phyloP scores from a whole-genome alignment of 2,329 filamentous ascomycete species.

The Epicoccum sorghinum region DNA sequence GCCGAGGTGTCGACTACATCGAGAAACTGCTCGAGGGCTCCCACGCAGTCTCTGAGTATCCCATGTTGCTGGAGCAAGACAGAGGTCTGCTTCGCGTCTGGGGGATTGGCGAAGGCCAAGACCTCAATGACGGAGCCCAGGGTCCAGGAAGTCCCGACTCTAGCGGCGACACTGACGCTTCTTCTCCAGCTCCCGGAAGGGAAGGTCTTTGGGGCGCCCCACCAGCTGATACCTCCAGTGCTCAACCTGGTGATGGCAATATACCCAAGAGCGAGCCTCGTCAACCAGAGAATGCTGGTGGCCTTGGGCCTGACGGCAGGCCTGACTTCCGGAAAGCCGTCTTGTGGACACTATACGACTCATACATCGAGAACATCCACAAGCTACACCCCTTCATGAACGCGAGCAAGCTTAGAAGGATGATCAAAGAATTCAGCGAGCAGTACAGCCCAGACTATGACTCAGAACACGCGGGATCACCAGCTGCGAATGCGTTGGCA shows the following conservation, averaged over 20 bases:
- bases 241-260: constrained; percentile 24
- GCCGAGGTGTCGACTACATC: constrained; percentile 54
- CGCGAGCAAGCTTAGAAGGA: constrained; percentile 56
- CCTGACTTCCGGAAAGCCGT: constrained; percentile 61
- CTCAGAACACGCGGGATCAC: constrained; percentile 28
- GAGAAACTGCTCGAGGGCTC: constrained; percentile 58
- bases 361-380: constrained; percentile 66
- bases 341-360: constrained; percentile 58
- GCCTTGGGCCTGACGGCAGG: constrained; percentile 59
- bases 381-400: constrained; percentile 69
- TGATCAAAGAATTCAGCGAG: constrained; percentile 57
- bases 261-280: constrained; percentile 33
- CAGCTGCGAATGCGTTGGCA: constrained; percentile 23
- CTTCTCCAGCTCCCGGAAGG: constrained; percentile 50
- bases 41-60: constrained; percentile 65
- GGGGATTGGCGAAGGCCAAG: constrained; percentile 77
- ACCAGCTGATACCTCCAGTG: constrained; percentile 50
- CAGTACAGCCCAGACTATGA: constrained; percentile 43
- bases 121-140: constrained; percentile 58
- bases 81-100: constrained; percentile 77
- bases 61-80: constrained; percentile 75
- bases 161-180: constrained; percentile 48
- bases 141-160: constrained; percentile 41
- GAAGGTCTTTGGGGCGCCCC: constrained; percentile 58
- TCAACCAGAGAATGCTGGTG: constrained; percentile 50